A percentile compares a stretch with the other conserved stretches of the same genome.
Evolutionary conservation across 2,329 filamentous ascomycete species (phyloP).

Genomic region (Chaetoscypha palmicola): DNA sequence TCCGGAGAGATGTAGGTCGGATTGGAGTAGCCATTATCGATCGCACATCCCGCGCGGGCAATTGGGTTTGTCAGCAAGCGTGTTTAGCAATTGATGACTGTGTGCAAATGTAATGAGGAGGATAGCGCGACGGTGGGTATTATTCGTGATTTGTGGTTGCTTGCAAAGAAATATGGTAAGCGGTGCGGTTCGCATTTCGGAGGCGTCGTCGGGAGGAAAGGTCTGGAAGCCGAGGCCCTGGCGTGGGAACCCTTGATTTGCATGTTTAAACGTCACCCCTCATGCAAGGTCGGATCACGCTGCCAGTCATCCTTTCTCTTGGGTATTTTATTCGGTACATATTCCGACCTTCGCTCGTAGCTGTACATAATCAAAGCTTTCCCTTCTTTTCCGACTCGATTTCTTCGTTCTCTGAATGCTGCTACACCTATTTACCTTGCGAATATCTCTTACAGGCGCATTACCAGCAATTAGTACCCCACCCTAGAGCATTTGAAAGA

Average conservation of each 20-base stretch:
- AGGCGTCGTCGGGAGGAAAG: too few species aligned
- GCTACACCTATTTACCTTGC: too few species aligned
- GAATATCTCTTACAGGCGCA: too few species aligned
- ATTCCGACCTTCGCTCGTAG: background rate
- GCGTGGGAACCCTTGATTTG: background rate
- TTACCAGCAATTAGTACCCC: background rate
- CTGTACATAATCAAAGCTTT: background rate
- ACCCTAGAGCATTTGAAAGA: constrained; percentile 5
- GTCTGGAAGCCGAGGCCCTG: background rate
- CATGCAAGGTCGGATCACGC: background rate
- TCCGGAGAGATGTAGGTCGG: constrained; percentile 26
- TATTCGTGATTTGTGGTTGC: constrained; percentile 1
- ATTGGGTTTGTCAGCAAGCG: constrained; percentile 3
- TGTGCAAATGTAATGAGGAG: too few species aligned
- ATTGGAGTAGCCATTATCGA: constrained; percentile 14
- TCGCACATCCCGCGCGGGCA: background rate
- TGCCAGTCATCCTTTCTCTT: background rate
- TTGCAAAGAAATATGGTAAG: constrained; percentile 3
- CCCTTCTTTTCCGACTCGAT: background rate
- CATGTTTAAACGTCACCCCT: background rate
- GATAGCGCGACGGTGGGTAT: too few species aligned
- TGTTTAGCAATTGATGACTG: too few species aligned
- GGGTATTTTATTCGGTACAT: background rate
- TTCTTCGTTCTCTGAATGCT: too few species aligned
- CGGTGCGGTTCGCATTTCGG: too few species aligned